Base-by-base conservation (phyloP, 2,329 filamentous ascomycete genomes). In the Beauveria sp. region DNA sequence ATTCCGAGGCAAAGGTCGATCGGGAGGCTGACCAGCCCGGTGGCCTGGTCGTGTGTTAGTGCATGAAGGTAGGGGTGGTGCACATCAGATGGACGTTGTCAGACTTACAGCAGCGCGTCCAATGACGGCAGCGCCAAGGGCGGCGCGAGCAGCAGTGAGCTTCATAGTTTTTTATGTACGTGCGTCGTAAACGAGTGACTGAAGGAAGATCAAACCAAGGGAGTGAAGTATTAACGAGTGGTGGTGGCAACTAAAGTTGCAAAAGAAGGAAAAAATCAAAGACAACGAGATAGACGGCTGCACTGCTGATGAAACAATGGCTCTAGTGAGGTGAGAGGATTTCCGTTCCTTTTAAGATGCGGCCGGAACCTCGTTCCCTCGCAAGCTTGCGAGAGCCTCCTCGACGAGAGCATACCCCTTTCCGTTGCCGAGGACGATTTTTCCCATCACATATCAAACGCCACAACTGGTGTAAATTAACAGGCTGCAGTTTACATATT, bases 231-330 rank as follows among this genome's bases (percentile, higher is more conserved):
- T 16, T 6, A 57, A 57, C 44, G 55, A 57, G 44, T 57, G 55
- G n/a, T 24, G 12, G 28, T 9, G 12, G 43, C 28, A 48, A 48
- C 26, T n/a, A 9, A n/a, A 26, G 30, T 22, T 41, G 44, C 43
- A n/a, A 41, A 40, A 40, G 30, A 52, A 40, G 28, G 43, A 48
- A 56, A 55, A 16, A 46, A 24, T 20, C 28, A 56, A 56, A 47
- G 55, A 57, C 55, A 57, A 57, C 44, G 44, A 57, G 28, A 9
- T 48, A 20, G 28, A 57, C 28, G 44, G 43, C 55, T 57, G 55
- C 44, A 57, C 44, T 57, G 55, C 43, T 48, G 44, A 57, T 57
- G 55, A 57, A 48, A 57, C 55, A 57, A n/a, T 4, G 44, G 47
- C 55, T 40, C 55, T 40, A 24, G 12, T 14, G 28, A 48, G 20